A percentile compares a stretch with the other conserved stretches of the same genome.
These are phyloP conservation scores for Curvularia sp. DNA, from an alignment of 2,329 filamentous ascomycete species.

Conservation along the genomic window DNA sequence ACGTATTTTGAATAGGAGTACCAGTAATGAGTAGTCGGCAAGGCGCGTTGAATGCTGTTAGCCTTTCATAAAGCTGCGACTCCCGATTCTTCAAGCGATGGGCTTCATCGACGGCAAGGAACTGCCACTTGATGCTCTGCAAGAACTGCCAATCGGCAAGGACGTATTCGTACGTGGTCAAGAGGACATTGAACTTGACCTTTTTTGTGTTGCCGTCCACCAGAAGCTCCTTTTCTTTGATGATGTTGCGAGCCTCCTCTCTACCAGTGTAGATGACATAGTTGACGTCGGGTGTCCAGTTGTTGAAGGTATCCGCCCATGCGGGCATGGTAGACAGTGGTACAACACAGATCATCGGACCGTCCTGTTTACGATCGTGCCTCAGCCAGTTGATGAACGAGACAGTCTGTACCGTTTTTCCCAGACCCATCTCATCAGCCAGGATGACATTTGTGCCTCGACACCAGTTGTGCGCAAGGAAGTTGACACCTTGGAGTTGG, in stretches of 20 bases:
- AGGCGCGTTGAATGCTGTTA: conserved; percentile 85
- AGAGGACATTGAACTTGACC: conserved; percentile 94
- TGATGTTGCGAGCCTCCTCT: conserved; percentile 82
- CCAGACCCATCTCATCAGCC: conserved; percentile 97
- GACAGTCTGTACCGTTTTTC: conserved; percentile 97
- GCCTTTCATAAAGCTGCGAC: conserved; percentile 86
- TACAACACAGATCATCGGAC: conserved; percentile 95
- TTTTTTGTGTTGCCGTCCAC: conserved; percentile 85
- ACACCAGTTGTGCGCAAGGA: conserved; percentile 95
- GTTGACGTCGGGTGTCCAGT: conserved; percentile 94
- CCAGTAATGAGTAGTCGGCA: conserved; percentile 93
- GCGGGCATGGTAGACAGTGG: conserved; percentile 96
- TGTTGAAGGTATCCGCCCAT: conserved; percentile 97
- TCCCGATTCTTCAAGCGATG: conserved; percentile 96
- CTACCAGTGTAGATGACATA: conserved; percentile 97
- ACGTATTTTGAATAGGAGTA: conserved; percentile 95
- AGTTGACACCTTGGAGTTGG: conserved; percentile 93
- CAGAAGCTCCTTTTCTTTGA: conserved; percentile 88
- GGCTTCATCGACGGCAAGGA: conserved; percentile 93
- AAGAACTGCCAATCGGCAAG: conserved; percentile 84
- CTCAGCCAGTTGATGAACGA: conserved; percentile 97
- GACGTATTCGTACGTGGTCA: conserved; percentile 98
- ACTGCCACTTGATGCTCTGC: conserved; percentile 94
- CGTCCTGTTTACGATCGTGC: conserved; percentile 86
- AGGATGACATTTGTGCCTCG: conserved; percentile 94